phyloP scores from a whole-genome alignment of 805 yeast genomes.

The Maudiozyma bulderi region DNA sequence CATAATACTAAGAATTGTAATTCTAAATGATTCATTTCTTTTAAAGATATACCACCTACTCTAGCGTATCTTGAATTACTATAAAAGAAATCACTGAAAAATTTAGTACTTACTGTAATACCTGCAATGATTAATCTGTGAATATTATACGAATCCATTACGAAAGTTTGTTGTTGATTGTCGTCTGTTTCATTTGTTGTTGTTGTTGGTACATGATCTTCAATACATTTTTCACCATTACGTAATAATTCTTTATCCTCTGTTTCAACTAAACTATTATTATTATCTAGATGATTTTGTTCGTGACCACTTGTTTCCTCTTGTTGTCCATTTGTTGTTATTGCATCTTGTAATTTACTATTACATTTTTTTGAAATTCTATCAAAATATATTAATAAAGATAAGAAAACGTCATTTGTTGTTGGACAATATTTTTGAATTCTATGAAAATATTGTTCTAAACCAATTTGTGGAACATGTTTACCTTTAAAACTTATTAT shows the following conservation, averaged over 20 bases:
- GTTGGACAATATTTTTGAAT: constrained; percentile 95
- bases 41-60: constrained; percentile 90
- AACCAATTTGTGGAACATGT: constrained; percentile 88
- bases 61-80: constrained; percentile 91
- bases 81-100: constrained; percentile 88
- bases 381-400: constrained; percentile 87
- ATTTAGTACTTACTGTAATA: constrained; percentile 89
- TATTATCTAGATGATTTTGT: neutral
- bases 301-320: neutral
- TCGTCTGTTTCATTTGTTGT: constrained; percentile 1
- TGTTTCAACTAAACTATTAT: constrained; percentile 4
- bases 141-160: constrained; percentile 91
- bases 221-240: constrained; percentile 2
- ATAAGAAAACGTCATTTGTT: constrained; percentile 91
- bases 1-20: constrained; percentile 75
- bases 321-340: neutral
- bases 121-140: constrained; percentile 92
- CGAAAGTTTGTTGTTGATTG: constrained; percentile 54
- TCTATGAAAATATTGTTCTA: constrained; percentile 81
- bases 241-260: constrained; percentile 1
- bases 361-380: constrained; percentile 66
- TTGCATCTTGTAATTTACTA: constrained; percentile 5
- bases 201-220: constrained; percentile 7
- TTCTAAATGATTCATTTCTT: constrained; percentile 87
- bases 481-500: constrained; percentile 91